Conservation (phyloP, 495 filamentous ascomycete species). For the Xylaria scruposa region DNA sequence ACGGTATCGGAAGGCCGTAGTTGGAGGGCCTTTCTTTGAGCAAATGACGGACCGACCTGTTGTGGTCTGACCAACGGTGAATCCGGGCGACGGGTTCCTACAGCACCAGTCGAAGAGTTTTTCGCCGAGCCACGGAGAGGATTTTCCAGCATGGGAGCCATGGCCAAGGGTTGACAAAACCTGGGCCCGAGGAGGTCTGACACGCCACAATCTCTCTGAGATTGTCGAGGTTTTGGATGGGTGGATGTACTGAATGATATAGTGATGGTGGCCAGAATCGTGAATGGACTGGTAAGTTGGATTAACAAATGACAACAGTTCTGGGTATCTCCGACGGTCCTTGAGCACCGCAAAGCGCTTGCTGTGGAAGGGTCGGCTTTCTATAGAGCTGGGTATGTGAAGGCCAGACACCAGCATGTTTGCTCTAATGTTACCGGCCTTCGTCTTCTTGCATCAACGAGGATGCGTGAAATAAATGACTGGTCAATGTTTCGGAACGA, state of each 20-base stretch:
- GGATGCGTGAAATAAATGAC: neutral
- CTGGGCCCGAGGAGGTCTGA: neutral
- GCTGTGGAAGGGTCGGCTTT: neutral
- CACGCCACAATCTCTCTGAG: neutral
- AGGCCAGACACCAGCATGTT: slow-evolving; percentile 2
- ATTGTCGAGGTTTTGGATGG: neutral
- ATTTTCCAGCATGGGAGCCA: slow-evolving; percentile 20
- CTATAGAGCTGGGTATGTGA: neutral
- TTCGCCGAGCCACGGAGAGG: neutral
- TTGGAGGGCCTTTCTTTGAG: slow-evolving; percentile 49
- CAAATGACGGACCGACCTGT: slow-evolving; percentile 39
- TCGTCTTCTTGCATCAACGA: neutral
- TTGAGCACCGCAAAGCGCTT: neutral
- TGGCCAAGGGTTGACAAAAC: neutral
- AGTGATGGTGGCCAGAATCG: neutral
- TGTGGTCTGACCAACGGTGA: neutral
- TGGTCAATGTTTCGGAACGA: neutral
- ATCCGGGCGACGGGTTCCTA: neutral
- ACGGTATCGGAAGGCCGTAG: slow-evolving; percentile 46
- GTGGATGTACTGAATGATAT: neutral
- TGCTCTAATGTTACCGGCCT: neutral
- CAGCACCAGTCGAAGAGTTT: neutral
- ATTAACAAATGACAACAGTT: neutral
- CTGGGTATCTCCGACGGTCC: neutral
- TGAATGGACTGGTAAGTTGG: neutral